Conservation (phyloP, 495 filamentous ascomycete genomes). For the Xylaria flabelliformis region DNA sequence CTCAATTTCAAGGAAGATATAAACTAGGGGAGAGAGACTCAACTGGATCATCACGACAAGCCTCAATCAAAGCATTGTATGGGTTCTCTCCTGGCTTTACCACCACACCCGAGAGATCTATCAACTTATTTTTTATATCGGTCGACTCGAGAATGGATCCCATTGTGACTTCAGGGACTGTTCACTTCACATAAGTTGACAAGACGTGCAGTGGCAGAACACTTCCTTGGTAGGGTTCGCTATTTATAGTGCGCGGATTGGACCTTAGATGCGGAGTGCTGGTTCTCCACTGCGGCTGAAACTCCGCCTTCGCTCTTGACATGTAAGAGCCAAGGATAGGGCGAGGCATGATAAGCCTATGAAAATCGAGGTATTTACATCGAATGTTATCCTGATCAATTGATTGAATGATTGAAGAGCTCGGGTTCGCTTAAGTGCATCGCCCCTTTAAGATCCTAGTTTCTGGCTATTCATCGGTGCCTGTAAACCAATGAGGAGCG, state of each 20-base stretch:
- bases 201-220: background rate
- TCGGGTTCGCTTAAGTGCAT: conserved; percentile 1
- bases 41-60: conserved; percentile 65
- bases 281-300: conserved; percentile 16
- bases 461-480: background rate
- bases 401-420: background rate
- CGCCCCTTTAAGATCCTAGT: conserved; percentile 1
- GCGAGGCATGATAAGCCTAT: background rate
- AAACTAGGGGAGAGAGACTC: conserved; percentile 36
- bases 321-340: background rate
- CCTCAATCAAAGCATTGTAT: conserved; percentile 75
- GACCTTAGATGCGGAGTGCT: background rate
- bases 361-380: background rate
- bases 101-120: conserved; percentile 61
- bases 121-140: conserved; percentile 59
- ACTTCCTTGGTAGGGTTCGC: background rate
- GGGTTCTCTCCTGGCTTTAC: conserved; percentile 66
- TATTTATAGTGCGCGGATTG: background rate
- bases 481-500: conserved; percentile 3
- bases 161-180: conserved; percentile 36
- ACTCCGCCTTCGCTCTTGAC: background rate
- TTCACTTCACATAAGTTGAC: background rate
- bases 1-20: background rate
- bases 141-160: conserved; percentile 45
- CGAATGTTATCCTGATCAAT: background rate